Percentiles rank a stretch among this genome's conserved stretches.
Evolutionary conservation across 176 grass and related monocot genomes (phyloP).

Genomic region (Phoenix roebelenii): DNA sequence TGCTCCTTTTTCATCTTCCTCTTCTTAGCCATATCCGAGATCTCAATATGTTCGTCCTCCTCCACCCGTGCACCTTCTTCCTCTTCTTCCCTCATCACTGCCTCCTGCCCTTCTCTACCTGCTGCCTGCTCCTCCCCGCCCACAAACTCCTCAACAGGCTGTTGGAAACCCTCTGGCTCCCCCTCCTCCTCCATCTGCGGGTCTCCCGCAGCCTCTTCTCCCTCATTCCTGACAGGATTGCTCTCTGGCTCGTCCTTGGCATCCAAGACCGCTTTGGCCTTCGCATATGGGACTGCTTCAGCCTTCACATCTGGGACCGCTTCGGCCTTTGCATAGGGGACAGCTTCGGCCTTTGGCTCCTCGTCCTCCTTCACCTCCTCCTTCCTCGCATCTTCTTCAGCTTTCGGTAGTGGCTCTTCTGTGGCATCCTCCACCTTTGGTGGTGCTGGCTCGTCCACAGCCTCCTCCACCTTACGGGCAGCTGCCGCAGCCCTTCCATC

Average conservation of each 20-base stretch:
- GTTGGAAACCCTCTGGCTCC: slow-evolving; percentile 8
- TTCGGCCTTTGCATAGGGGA: background rate
- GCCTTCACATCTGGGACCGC: background rate
- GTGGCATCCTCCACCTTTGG: background rate
- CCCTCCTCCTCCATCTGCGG: slow-evolving; percentile 3
- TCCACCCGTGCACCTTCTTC: slow-evolving; percentile 17
- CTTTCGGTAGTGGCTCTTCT: background rate
- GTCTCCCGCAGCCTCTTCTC: background rate
- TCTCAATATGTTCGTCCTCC: slow-evolving; percentile 37
- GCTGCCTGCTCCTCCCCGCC: background rate
- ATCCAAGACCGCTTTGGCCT: background rate
- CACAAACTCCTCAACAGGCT: slow-evolving; percentile 9
- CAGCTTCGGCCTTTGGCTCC: background rate
- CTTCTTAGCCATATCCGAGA: slow-evolving; percentile 44
- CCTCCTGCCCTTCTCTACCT: slow-evolving; percentile 11
- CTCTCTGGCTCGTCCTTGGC: background rate
- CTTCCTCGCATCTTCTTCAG: background rate
- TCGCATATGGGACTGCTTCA: background rate
- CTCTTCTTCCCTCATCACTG: background rate
- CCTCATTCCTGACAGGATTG: slow-evolving; percentile 4
- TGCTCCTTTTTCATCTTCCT: slow-evolving; percentile 56
- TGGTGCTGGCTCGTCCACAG: background rate
- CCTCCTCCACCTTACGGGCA: background rate
- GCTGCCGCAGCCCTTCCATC: background rate
- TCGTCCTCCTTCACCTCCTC: slow-evolving; percentile 13